Base-by-base conservation (phyloP, 2,329 filamentous ascomycete genomes). In the Taxawa tesnikishii region DNA sequence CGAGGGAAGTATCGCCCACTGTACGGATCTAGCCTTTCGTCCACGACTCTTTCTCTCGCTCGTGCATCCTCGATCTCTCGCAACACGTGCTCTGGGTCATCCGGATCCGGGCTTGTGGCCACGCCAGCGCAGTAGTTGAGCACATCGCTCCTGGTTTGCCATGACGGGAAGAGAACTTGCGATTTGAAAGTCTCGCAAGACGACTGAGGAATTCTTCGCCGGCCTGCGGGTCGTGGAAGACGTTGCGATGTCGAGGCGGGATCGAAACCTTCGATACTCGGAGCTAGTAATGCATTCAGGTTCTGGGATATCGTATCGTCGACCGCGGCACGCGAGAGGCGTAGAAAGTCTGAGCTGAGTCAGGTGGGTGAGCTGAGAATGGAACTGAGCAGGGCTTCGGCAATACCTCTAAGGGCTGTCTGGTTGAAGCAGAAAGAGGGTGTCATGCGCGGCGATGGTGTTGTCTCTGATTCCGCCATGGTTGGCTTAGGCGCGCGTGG, bases 301-400 rank as follows among this genome's bases (percentile, higher is more conserved):
- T 92, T 88, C 50, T 94, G 87, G 1, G 76, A 75, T 50, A 98
- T 96, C 27, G 82, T 84, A 58, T 98, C 90, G 59, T 98, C 90
- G 49, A 94, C 79, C 29, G 81, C 74, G 32, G 74, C 68, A 41
- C 90, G 76, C 7, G 88, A 94, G 43, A 90, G 58, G 24, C 85
- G 81, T 14, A 98, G 70, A 55, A 98, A 98, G 55, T 94, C 90
- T 94, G 49, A 37, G 40, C 42, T 46, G 36, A 23, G 43, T 43
- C 47, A 51, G 44, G 53, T n/a, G 48, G 45, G 42, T 49, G 43
- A 48, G 47, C 40, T 37, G 26, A 31, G 33, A 38, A n/a, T 6
- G 3, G 3, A 6, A n/a, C 25, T 26, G 6, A 5, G 9, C n/a
- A 15, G 12, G 2, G 12, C 9, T 11, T 9, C 12, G 26, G 25